Percentiles rank a stretch among this genome's conserved stretches.
These are phyloP conservation scores for Sporothrix pallida DNA, from an alignment of 2,329 filamentous ascomycete species.

Conservation along the genomic window DNA sequence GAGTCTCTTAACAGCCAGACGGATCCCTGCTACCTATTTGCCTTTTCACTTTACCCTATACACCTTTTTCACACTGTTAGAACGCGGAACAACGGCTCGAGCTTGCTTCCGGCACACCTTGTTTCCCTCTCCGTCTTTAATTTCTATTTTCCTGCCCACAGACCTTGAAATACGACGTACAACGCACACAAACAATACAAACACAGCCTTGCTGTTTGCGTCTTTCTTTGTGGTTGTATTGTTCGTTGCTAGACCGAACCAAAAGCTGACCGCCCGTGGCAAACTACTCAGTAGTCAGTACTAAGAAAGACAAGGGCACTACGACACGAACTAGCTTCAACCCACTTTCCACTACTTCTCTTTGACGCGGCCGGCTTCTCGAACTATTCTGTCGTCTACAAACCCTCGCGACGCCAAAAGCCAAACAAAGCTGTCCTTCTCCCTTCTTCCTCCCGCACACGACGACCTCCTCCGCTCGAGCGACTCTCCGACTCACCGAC, in stretches of 20 bases:
- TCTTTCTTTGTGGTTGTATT: conserved; percentile 19
- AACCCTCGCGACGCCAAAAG: background rate
- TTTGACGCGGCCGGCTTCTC: background rate
- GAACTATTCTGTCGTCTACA: background rate
- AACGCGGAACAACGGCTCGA: conserved; percentile 14
- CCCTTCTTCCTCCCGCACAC: background rate
- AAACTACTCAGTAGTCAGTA: background rate
- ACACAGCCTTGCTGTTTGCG: conserved; percentile 21
- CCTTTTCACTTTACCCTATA: background rate
- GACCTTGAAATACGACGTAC: too few species aligned
- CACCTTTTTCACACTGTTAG: background rate
- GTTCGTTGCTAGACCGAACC: conserved; percentile 11
- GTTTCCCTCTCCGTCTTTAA: background rate
- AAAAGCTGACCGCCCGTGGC: conserved; percentile 24
- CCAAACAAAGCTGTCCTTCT: background rate
- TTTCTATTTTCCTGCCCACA: background rate
- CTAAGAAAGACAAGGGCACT: background rate
- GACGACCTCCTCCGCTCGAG: background rate
- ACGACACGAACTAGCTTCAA: conserved; percentile 24
- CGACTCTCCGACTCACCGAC: background rate
- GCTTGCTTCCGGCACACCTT: conserved; percentile 2
- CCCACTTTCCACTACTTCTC: background rate
- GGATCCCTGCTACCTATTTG: background rate
- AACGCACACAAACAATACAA: background rate
- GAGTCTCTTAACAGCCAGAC: background rate